Percentiles rank a stretch among this genome's conserved stretches.
These are phyloP conservation scores for Fusarium penzigii DNA, from an alignment of 2,329 filamentous ascomycete genomes.

Conservation along the genomic window DNA sequence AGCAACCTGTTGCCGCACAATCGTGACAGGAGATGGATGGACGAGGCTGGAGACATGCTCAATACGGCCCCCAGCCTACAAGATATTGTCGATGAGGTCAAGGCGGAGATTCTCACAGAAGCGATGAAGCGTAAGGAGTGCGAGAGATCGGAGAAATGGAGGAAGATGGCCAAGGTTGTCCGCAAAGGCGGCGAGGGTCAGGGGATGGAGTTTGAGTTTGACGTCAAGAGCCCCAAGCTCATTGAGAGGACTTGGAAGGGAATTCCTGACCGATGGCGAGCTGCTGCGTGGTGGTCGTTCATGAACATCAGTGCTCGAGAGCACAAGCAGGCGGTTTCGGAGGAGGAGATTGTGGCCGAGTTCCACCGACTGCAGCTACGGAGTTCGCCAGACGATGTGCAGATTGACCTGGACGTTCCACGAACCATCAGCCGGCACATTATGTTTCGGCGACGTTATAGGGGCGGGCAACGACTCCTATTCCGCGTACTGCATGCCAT, in stretches of 20 bases:
- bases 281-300: constrained; percentile 93
- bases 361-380: constrained; percentile 74
- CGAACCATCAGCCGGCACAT: constrained; percentile 94
- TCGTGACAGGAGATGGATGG: constrained; percentile 60
- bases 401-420: constrained; percentile 96
- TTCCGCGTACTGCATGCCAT: constrained; percentile 92
- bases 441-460: constrained; percentile 92
- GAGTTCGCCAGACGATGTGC: constrained; percentile 85
- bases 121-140: constrained; percentile 63
- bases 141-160: constrained; percentile 66
- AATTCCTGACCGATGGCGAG: constrained; percentile 93
- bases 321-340: constrained; percentile 58
- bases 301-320: constrained; percentile 74
- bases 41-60: constrained; percentile 69
- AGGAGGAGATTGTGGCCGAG: constrained; percentile 69
- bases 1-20: constrained; percentile 63
- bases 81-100: constrained; percentile 57
- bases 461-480: constrained; percentile 85
- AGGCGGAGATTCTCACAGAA: constrained; percentile 53
- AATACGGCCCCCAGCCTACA: constrained; percentile 58
- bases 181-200: constrained; percentile 52
- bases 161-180: constrained; percentile 62
- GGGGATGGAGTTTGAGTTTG: constrained; percentile 70
- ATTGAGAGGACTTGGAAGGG: constrained; percentile 96
- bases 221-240: constrained; percentile 78